Evolutionary conservation across 1,284 basidiomycete genomes (phyloP).

Genomic region (Inonotus obliquus): DNA sequence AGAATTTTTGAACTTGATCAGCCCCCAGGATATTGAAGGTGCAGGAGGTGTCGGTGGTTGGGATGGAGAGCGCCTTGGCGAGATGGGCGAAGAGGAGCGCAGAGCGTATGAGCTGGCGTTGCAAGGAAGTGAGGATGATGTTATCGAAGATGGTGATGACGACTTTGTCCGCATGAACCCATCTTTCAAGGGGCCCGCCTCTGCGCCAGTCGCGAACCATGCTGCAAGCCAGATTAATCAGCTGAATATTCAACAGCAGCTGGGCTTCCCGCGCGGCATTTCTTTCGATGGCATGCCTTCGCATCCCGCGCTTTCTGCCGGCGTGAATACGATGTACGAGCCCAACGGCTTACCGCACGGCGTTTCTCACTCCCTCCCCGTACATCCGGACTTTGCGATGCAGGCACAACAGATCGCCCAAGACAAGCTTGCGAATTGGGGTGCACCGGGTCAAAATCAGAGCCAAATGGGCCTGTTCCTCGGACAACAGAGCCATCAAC

Average conservation of each 20-base stretch:
- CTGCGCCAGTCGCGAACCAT: constrained; percentile 9
- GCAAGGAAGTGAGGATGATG: constrained; percentile 50
- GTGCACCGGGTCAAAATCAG: constrained; percentile 21
- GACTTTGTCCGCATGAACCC: constrained; percentile 26
- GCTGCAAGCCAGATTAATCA: constrained; percentile 3
- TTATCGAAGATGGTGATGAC: constrained; percentile 36
- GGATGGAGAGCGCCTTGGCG: constrained; percentile 12
- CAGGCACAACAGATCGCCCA: constrained; percentile 17
- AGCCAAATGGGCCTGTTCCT: constrained; percentile 2
- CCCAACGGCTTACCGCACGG: constrained; percentile 18
- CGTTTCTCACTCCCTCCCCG: constrained; percentile 18
- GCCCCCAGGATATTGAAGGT: constrained; percentile 44
- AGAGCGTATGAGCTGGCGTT: constrained; percentile 30
- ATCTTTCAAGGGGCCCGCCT: constrained; percentile 8
- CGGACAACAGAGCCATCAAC: constrained; percentile 6
- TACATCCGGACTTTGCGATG: constrained; percentile 14
- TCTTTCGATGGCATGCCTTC: constrained; percentile 14
- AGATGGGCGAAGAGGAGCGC: constrained; percentile 25
- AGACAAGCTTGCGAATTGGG: constrained; percentile 30
- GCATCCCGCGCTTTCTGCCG: constrained; percentile 14
- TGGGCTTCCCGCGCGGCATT: constrained; percentile 10
- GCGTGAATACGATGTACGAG: constrained; percentile 19
- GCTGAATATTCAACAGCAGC: constrained; percentile 17
- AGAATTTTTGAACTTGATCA: constrained; percentile 63
- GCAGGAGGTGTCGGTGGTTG: constrained; percentile 29